Evolutionary conservation across 73 alveolate species (phyloP).

Genomic region (Diophrys appendiculata): DNA sequence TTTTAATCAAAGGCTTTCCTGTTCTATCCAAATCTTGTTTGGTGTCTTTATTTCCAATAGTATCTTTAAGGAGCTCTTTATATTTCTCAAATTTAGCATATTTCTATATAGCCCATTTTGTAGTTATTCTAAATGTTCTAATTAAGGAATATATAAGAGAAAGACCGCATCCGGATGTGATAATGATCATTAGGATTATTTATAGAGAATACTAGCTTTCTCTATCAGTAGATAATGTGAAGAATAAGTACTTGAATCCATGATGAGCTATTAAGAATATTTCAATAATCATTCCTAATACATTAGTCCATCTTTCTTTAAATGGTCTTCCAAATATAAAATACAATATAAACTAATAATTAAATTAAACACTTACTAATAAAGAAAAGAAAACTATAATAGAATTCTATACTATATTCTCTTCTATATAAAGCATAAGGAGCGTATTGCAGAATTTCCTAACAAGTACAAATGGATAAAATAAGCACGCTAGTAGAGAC

Average conservation of each 20-base stretch:
- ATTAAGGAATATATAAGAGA: not conserved
- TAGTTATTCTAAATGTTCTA: not conserved
- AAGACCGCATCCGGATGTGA: not conserved
- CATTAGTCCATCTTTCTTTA: not conserved
- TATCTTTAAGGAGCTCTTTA: not conserved
- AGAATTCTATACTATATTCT: not conserved
- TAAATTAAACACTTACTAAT: too few species aligned
- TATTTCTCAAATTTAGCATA: not conserved
- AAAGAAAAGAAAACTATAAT: not conserved
- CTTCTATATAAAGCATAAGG: not conserved
- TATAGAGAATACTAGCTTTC: not conserved
- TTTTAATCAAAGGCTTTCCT: too few species aligned
- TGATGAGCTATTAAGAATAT: not conserved
- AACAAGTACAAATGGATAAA: not conserved
- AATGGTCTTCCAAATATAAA: not conserved
- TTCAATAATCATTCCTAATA: not conserved
- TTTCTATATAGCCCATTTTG: not conserved
- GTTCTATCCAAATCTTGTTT: too few species aligned
- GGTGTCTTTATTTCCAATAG: not conserved
- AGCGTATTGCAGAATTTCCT: not conserved
- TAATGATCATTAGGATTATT: not conserved
- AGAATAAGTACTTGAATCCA: not conserved
- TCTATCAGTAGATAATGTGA: not conserved
- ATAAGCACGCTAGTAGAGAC: not conserved
- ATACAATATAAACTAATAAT: not conserved